Conservation (phyloP, 2,329 filamentous ascomycete genomes). For the Fusarium cyanostomum region DNA sequence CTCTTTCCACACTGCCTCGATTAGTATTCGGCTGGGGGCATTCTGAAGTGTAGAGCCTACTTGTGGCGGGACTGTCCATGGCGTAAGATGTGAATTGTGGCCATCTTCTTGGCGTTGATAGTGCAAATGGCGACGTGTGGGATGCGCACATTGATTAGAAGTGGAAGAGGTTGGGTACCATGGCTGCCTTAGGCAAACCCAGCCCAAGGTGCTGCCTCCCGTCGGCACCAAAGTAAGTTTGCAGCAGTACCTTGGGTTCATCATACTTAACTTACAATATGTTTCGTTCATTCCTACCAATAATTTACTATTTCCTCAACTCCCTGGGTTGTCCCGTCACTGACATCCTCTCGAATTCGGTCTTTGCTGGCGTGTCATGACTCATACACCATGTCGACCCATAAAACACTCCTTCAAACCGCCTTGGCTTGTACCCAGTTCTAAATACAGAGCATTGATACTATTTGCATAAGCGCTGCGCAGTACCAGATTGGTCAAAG, state of each 20-base stretch:
- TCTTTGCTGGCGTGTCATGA: background rate
- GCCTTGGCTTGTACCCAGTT: constrained; percentile 8
- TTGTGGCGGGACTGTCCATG: constrained; percentile 29
- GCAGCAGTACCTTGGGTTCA: too few species aligned
- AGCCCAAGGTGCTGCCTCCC: too few species aligned
- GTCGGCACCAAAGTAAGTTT: too few species aligned
- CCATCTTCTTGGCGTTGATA: background rate
- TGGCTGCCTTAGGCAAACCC: too few species aligned
- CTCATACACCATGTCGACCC: constrained; percentile 15
- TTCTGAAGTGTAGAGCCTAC: background rate
- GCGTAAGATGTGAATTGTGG: constrained; percentile 22
- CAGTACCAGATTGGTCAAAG: constrained; percentile 13
- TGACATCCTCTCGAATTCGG: background rate
- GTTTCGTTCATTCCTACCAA: too few species aligned
- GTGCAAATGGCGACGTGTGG: background rate
- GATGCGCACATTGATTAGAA: too few species aligned
- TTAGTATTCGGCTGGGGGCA: background rate
- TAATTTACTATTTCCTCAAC: too few species aligned
- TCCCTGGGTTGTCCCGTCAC: too few species aligned
- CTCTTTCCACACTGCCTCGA: constrained; percentile 20
- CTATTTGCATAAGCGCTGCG: background rate
- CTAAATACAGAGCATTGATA: background rate
- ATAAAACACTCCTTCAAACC: constrained; percentile 4
- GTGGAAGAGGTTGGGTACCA: too few species aligned
- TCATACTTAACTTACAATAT: too few species aligned